These are phyloP conservation scores for Cinnamomum chago DNA, from an alignment of 164 flowering plant genomes.

Conservation along the genomic window DNA sequence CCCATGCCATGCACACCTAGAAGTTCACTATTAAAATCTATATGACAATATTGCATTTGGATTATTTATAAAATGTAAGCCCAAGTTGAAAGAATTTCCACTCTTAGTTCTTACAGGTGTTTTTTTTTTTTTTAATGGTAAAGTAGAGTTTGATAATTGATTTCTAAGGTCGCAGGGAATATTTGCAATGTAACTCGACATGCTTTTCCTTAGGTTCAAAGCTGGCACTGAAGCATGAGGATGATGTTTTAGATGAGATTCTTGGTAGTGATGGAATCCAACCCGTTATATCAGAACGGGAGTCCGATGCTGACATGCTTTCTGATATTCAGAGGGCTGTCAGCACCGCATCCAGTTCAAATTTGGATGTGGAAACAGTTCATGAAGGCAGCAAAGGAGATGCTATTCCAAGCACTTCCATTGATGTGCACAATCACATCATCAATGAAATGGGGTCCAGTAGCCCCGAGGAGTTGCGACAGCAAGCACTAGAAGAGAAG, in stretches of 20 bases:
- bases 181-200: no score
- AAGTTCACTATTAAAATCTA: no score
- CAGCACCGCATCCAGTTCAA: slow-evolving; percentile 45
- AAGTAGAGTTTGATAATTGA: no score
- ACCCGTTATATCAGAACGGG: slow-evolving; percentile 22
- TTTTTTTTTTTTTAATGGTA: no score
- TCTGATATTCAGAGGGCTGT: slow-evolving; percentile 24
- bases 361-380: slow-evolving; percentile 21
- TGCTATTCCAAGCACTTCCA: slow-evolving; percentile 21
- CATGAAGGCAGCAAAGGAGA: slow-evolving; percentile 29
- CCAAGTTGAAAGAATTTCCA: no score
- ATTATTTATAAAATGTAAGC: no score
- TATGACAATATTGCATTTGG: no score
- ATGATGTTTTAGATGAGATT: slow-evolving; percentile 51
- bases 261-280: slow-evolving; percentile 40
- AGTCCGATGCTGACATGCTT: slow-evolving; percentile 11
- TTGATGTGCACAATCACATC: slow-evolving; percentile 19
- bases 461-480: slow-evolving; percentile 80
- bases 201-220: slow-evolving; percentile 45
- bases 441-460: slow-evolving; percentile 29
- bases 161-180: no score
- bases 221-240: slow-evolving; percentile 42
- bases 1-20: no score
- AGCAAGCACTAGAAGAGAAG: slow-evolving; percentile 77
- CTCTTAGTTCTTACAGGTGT: no score